Base-by-base conservation (phyloP, 306 rosid genomes). In the Trichosanthes truncata region DNA sequence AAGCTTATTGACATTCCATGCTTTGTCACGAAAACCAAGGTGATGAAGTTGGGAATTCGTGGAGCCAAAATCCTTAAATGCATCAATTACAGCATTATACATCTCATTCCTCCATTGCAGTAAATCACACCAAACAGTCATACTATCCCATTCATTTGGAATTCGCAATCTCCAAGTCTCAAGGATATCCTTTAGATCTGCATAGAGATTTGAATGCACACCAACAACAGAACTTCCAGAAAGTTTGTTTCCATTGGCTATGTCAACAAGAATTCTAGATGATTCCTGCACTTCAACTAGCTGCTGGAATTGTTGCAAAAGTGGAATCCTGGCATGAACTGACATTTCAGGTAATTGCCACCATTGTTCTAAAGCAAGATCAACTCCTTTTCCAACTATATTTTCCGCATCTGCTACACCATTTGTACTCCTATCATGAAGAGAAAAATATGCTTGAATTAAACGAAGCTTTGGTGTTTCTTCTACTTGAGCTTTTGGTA, bases 271-370 rank as follows among this genome's bases (percentile, higher is more conserved):
- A 80, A 96, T 85, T 85, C 89, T 86, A 17, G 94, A 80, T 38
- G 99, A 96, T 77, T 96, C 99, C 83, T 93, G 97, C 87, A 96
- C 99, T 89, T 96, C 99, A 87, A 96, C 99, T 77, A 96, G 81
- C 86, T 93, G 98, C 82, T 96, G 99, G 89, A 96, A 96, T 81
- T 96, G 99, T 90, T 93, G 98, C 86, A 96, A 89, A 66, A 96
- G 97, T 77, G 98, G 97, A 83, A 96, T 91, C 87, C 97, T 89
- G 81, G 99, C 90, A 91, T 96, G 91, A 82, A 96, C 92, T 79
- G 98, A 93, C 97, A 93, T 91, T 89, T 93, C 97, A 29, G 99
- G 99, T 79, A 96, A 87, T 77, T 96, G 99, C 99, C 99, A 96
- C 99, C 99, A 96, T 69, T 93, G 99, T 83, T 96, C 99, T 80